Conservation (phyloP, 1,139 yeast species). For the Lodderomyces margitis region DNA sequence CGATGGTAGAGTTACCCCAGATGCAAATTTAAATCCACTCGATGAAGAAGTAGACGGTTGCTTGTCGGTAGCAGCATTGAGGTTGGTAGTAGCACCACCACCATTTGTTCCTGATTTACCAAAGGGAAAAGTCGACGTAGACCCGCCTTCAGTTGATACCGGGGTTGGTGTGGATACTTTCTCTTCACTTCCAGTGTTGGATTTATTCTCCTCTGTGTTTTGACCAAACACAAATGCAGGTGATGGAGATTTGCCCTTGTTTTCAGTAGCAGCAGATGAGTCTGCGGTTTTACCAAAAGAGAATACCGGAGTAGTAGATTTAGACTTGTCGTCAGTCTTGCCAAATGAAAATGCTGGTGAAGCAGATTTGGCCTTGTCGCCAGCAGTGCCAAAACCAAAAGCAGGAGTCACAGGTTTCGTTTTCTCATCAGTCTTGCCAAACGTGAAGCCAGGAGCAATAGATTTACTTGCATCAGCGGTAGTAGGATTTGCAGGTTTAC, state of each 20-base stretch:
- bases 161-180: neutral
- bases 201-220: neutral
- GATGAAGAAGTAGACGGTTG: conserved; percentile 4
- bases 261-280: neutral
- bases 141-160: neutral
- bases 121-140: neutral
- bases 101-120: neutral
- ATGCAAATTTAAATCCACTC: conserved; percentile 15
- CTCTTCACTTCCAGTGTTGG: neutral
- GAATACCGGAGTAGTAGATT: conserved; percentile 7
- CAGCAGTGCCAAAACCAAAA: neutral
- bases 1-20: conserved; percentile 13
- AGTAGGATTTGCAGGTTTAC: conserved; percentile 4
- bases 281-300: conserved; percentile 8
- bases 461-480: neutral
- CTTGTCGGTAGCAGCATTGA: conserved; percentile 1
- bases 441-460: neutral
- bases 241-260: neutral
- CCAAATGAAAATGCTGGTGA: conserved; percentile 15
- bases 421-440: neutral
- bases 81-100: neutral
- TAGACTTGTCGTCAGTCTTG: conserved; percentile 4
- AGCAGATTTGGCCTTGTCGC: conserved; percentile 3
- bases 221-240: conserved; percentile 1
- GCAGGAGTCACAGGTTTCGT: neutral